Evolutionary conservation across 2,329 filamentous ascomycete genomes (phyloP), one percentile per base, ranked within the genome.

Genomic region (Arthroderma sp.): DNA sequence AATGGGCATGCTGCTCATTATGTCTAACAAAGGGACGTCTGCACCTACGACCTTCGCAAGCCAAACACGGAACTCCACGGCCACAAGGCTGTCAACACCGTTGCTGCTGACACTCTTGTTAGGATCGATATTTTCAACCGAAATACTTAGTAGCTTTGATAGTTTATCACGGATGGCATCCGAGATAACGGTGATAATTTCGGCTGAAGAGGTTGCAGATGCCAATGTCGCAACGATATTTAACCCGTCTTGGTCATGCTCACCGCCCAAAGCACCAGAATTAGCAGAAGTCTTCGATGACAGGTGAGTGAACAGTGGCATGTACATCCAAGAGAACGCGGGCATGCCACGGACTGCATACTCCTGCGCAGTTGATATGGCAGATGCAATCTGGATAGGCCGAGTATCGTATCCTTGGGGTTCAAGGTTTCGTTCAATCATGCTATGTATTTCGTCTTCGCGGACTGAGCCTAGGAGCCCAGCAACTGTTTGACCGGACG

Each of bases 11-110:
- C 41, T 51, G 31, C 57, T 59, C 56, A 64, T 57, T 28, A 65
- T 62, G 11, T 64, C 62, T 6, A 61, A 15, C 11, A 61, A 37
- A 2, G 60, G 53, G 19, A 60, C 33, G 35, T 69, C 66, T 1
- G 67, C 66, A 54, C 59, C 62, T n/a, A 69, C 55, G 23, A 66
- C 63, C 15, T 66, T 69, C 2, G 63, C 44, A 39, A 61, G 41
- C 35, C 61, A 68, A 39, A 65, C 66, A 15, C 67, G 58, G 33
- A 69, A 63, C 52, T 68, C 67, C 59, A 69, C 67, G 13, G 66
- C 66, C 2, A 67, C 65, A 17, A 69, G 55, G 11, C 62, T 65
- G 58, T 68, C 66, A 2, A 69, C 59, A 2, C 65, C 67, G 57
- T 63, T 63, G 25, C 35, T 52, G 51, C 23, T 56, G 2, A 61